Evolutionary conservation across 2,329 filamentous ascomycete genomes (phyloP), one percentile per base, ranked within the genome.

Genomic region (Fusarium phyllophilum): DNA sequence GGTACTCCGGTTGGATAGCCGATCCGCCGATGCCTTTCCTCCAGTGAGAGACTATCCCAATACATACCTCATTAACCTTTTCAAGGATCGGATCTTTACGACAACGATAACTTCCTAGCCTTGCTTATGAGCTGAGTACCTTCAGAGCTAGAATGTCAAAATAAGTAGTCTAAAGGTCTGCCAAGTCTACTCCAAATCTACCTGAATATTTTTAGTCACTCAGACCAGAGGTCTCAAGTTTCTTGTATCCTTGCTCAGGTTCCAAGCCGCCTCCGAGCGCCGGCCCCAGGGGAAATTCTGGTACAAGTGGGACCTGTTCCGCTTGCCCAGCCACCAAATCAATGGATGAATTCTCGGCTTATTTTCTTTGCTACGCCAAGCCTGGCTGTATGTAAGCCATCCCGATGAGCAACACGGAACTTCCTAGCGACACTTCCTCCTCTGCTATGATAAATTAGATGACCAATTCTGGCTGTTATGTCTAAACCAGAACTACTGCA

Each of bases 1-100:
- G 68, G 70, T 68, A 66, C 65, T 77, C 68, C 74, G 69, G 72
- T 78, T 78, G 74, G 75, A 54, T 64, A 70, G 31, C 61, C 55
- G 72, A 68, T 60, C 39, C 41, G 42, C 57, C 31, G 48, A 49
- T 67, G 51, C 55, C 41, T 56, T 62, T 45, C 22, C 38, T 66
- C 45, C 42, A 61, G 59, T 49, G 17, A 44, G 55, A 55, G 51
- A 44, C 66, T 67, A 60, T 61, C 18, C 55, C 66, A 57, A 41
- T 51, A 38, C 51, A 41, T 51, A 38, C 51, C 42, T 41, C 56
- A 38, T 45, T 62, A 49, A 39, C 36, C 33, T 58, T 57, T 48
- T 36, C 62, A 67, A 46, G 45, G 44, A 48, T 70, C 44, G 31
- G 44, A 66, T 54, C 38, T 70, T 46, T 39, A 29, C 56, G 42